Evolutionary conservation across 2,329 filamentous ascomycete species (phyloP), one percentile per base, ranked within the genome.

Genomic region (Reticulascus tulasneorum): DNA sequence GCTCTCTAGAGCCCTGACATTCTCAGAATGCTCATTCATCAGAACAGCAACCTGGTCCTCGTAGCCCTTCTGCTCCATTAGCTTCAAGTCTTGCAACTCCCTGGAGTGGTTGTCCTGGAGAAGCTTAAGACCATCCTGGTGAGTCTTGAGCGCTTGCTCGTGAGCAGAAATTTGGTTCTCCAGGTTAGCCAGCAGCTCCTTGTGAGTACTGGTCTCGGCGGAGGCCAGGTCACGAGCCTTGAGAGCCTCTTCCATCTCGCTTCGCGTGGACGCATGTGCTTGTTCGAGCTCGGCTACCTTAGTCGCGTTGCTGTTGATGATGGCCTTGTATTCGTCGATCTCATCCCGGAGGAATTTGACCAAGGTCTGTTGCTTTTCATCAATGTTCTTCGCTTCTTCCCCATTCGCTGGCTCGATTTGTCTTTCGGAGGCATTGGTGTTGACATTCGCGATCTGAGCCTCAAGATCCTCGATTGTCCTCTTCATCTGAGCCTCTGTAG

Each of bases 251-350:
- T 86, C 77, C 9, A 94, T 71, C 50, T 91, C 76, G 29, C 73
- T 63, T 50, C 79, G 77, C 33, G 84, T 76, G 18, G 73, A 71
- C 21, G 74, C 60, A 54, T 94, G 84, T 5, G 82, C 77, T 45
- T 81, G 65, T 59, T 95, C 88, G 11, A 95, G 71, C 46, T 85
- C 77, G 4, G 79, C 71, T 20, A 95, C 80, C 50, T 82, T 86
- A 24, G 73, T 56, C 10, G 79, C 69, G 50, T 90, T 86, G 47
- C 68, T 73, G 45, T 75, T 73, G 49, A 94, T 82, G 23, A 85
- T 77, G 4, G 73, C 66, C 63, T 86, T 90, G 63, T 94, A 89
- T 54, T 88, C 81, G 33, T 90, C 80, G 35, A 96, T 82, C 55
- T 94, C 83, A 40, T 64, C 72, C 44, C 85, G 84, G 26, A 96